Base-by-base conservation (phyloP, 768 basidiomycete genomes). In the Pilatotrama ljubarskyi region DNA sequence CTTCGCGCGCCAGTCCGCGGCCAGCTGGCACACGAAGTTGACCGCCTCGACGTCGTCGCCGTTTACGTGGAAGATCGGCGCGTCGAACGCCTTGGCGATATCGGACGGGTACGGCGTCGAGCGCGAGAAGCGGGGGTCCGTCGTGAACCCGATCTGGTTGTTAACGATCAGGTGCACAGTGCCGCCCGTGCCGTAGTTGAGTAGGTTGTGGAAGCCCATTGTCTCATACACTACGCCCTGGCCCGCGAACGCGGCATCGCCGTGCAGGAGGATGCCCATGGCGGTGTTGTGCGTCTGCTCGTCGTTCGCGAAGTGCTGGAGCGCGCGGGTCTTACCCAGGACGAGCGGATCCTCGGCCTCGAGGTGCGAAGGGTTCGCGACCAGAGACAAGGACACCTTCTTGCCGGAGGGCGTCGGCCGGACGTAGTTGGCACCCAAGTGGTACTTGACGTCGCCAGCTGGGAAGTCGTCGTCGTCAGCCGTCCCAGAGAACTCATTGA, bases 71-170 rank as follows among this genome's bases (percentile, higher is more conserved):
- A 99, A 96, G 75, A 99, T 98, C 50, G 96, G 96, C 0, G 96
- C 83, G 69, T 99, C 96, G 72, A 98, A 98, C 50, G 94, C 87
- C 76, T 99, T 99, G 62, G 96, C 97, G 65, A 99, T 91, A 71
- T 99, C 96, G 54, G 96, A 98, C 15, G 91, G 91, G 77, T 99
- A 98, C 51, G 97, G 92, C 4, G 97, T 99, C 17, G 96, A 98
- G 59, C 96, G 95, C 46, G 96, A 81, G 78, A 98, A 97, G 59
- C 95, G 88, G 46, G 96, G 96, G 70, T 98, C 95, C 29, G 96
- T 99, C 50, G 96, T 99, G 80, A 99, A 99, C 58, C 96, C 96
- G 62, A 98, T 95, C 72, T 98, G 96, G 77, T 98, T 98, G 81
- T 98, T 98, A 66, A 98, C 93, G 68, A 98, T 96, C 58, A 99